phyloP scores from a whole-genome alignment of 2,329 filamentous ascomycete genomes.

The Diplodia sapinea region DNA sequence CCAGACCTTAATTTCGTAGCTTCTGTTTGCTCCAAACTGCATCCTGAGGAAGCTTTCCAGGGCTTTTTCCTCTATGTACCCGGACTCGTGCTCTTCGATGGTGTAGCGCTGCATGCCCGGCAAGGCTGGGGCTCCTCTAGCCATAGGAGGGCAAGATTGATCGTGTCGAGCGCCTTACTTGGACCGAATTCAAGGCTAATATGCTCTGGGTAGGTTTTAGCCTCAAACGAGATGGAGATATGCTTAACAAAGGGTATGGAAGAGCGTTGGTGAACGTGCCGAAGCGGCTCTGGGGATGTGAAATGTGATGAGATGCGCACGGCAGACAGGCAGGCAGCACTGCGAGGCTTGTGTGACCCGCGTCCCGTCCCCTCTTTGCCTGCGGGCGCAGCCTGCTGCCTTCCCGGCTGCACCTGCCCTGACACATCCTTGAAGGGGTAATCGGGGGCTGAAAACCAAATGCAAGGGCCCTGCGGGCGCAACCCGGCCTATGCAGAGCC shows the following conservation, averaged over 20 bases:
- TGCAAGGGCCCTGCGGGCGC: background rate
- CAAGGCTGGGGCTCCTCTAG: background rate
- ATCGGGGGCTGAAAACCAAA: background rate
- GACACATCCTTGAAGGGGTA: background rate
- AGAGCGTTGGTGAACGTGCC: background rate
- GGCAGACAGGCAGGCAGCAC: background rate
- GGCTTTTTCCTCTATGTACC: slow-evolving; percentile 6
- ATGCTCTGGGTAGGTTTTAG: background rate
- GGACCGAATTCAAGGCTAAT: background rate
- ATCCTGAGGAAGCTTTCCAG: slow-evolving; percentile 12
- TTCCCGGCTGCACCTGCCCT: background rate
- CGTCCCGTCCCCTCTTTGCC: background rate
- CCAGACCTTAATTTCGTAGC: slow-evolving; percentile 6
- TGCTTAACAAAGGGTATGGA: background rate
- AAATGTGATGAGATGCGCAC: background rate
- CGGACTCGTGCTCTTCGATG: slow-evolving; percentile 17
- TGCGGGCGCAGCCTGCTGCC: slow-evolving; percentile 6
- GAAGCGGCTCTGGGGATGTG: background rate
- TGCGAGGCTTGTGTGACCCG: background rate
- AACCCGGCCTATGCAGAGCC: background rate
- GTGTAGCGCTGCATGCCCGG: slow-evolving; percentile 2
- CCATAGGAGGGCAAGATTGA: background rate
- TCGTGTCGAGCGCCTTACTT: background rate
- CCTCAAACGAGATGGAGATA: background rate
- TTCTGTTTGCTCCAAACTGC: slow-evolving; percentile 7